Conservation (phyloP, 495 filamentous ascomycete species). For the Xylaria intraflava region DNA sequence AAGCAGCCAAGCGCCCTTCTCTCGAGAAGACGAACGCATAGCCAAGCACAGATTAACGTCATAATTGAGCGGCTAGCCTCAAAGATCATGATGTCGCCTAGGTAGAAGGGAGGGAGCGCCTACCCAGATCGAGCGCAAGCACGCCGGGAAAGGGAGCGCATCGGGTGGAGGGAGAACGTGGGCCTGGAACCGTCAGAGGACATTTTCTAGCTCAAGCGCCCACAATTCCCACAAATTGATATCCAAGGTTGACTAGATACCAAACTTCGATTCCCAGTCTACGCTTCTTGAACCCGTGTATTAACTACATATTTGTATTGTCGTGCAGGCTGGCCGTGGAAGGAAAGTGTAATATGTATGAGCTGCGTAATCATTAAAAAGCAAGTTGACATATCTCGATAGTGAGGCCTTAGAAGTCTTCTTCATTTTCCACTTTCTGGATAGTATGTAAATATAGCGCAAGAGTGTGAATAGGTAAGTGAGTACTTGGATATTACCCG, state of each 20-base stretch:
- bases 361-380: too few species aligned
- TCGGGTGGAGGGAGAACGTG: neutral
- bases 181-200: neutral
- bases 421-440: too few species aligned
- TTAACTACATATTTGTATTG: neutral
- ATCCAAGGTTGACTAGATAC: constrained; percentile 10
- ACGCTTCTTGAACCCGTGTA: neutral
- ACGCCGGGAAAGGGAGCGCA: constrained; percentile 3
- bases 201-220: constrained; percentile 4
- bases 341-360: too few species aligned
- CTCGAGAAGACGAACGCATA: neutral
- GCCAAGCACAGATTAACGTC: neutral
- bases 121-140: constrained; percentile 7
- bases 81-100: constrained; percentile 4
- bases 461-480: too few species aligned
- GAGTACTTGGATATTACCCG: too few species aligned
- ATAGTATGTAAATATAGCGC: too few species aligned
- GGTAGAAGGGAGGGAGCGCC: neutral
- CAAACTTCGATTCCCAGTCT: neutral
- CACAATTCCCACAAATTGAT: constrained; percentile 5
- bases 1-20: constrained; percentile 3
- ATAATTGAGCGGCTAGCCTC: neutral
- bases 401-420: too few species aligned
- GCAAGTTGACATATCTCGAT: neutral
- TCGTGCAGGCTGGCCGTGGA: neutral